A percentile compares a stretch with the other conserved stretches of the same genome.
phyloP scores from a whole-genome alignment of 305 asterid genomes.

The Fraxinus sp. region DNA sequence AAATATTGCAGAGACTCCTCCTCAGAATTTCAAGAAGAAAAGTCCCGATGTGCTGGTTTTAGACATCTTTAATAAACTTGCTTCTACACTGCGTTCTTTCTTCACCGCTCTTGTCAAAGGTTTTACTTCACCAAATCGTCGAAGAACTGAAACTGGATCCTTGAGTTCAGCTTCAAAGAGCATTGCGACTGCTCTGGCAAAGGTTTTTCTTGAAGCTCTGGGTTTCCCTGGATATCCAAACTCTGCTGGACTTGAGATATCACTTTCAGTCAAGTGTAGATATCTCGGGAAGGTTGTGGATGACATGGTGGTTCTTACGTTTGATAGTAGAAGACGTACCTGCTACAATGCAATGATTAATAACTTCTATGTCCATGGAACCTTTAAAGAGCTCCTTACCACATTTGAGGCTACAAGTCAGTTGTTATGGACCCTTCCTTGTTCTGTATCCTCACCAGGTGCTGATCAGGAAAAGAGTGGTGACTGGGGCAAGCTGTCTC shows the following conservation, averaged over 20 bases:
- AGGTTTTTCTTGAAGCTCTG: constrained; percentile 86
- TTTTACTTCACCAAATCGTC: constrained; percentile 86
- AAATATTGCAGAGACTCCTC: constrained; percentile 54
- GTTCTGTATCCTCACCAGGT: constrained; percentile 48
- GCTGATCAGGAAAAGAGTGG: constrained; percentile 53
- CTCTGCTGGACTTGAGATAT: constrained; percentile 58
- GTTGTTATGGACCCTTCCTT: constrained; percentile 84
- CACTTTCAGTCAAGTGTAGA: constrained; percentile 89
- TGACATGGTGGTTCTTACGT: constrained; percentile 84
- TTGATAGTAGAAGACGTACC: constrained; percentile 75
- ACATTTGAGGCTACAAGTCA: constrained; percentile 99
- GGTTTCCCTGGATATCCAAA: constrained; percentile 77
- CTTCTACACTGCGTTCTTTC: constrained; percentile 73
- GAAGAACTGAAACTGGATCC: constrained; percentile 85
- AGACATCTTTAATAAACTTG: constrained; percentile 78
- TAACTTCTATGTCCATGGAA: constrained; percentile 91
- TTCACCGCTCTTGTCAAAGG: constrained; percentile 93
- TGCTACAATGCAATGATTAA: constrained; percentile 85
- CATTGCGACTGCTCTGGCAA: constrained; percentile 87
- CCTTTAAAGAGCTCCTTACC: constrained; percentile 94
- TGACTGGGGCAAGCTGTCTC: constrained; percentile 67
- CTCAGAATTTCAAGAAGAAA: constrained; percentile 72
- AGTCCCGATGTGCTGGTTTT: constrained; percentile 75
- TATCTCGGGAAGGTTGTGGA: constrained; percentile 97
- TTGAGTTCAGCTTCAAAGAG: constrained; percentile 83